Evolutionary conservation across 73 alveolate genomes (phyloP).

Genomic region (Paraurostyla sp.): DNA sequence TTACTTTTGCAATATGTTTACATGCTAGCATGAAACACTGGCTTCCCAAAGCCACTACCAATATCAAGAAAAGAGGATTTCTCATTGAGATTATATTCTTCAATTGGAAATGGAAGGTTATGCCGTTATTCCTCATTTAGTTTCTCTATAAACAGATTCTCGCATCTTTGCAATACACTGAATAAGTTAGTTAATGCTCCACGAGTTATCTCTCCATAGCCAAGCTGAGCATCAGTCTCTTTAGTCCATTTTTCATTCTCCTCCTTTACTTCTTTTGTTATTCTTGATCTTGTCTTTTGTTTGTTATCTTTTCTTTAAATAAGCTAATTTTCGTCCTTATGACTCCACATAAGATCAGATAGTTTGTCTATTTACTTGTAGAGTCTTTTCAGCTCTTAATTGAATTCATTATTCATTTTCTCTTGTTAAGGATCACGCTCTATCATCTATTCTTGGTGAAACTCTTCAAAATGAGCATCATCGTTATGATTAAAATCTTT

Average conservation of each 20-base stretch:
- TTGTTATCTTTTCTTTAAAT: conserved; percentile 70
- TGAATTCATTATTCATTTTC: conserved; percentile 3
- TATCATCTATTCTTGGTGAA: too few relatives aligned
- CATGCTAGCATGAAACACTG: conserved; percentile 91
- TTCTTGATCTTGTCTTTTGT: conserved; percentile 71
- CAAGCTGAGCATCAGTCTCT: conserved; percentile 81
- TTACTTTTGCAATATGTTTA: conserved; percentile 76
- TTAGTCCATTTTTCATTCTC: conserved; percentile 60
- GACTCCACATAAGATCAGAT: conserved; percentile 81
- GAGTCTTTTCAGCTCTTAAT: conserved; percentile 37
- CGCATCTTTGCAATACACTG: conserved; percentile 77
- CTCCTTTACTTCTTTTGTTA: conserved; percentile 63
- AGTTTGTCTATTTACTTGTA: conserved; percentile 78
- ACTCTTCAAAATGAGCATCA: too few relatives aligned
- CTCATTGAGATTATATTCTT: conserved; percentile 79
- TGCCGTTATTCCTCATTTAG: conserved; percentile 61
- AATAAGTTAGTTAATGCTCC: conserved; percentile 86
- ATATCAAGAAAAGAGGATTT: conserved; percentile 86
- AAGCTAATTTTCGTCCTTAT: conserved; percentile 68
- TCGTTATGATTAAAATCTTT: too few relatives aligned
- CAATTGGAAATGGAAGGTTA: conserved; percentile 66
- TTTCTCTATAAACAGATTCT: conserved; percentile 69
- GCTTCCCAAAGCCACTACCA: conserved; percentile 96
- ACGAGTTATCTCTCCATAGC: conserved; percentile 94
- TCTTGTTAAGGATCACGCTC: too few relatives aligned